Percentiles rank a stretch among this genome's conserved stretches.
These are phyloP conservation scores for Gloeostereum incarnatum DNA, from an alignment of 768 basidiomycete genomes.

Conservation along the genomic window DNA sequence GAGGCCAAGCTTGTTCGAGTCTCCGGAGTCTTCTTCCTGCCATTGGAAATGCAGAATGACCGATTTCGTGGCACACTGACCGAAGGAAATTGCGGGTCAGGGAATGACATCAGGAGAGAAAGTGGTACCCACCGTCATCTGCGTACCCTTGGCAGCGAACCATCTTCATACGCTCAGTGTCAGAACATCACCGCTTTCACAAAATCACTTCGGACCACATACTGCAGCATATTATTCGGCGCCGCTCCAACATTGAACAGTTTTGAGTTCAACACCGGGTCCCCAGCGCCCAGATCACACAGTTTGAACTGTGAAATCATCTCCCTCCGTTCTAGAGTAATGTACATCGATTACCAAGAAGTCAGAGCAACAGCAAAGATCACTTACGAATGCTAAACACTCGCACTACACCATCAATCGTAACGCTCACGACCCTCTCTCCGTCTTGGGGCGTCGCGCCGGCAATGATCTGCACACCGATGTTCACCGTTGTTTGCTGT, in stretches of 20 bases:
- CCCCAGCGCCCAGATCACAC: constrained; percentile 60
- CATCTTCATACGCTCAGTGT: constrained; percentile 40
- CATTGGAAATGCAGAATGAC: constrained; percentile 81
- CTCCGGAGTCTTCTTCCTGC: constrained; percentile 57
- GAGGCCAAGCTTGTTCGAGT: constrained; percentile 8
- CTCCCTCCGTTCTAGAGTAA: constrained; percentile 46
- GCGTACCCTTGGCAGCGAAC: constrained; percentile 85
- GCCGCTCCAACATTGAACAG: constrained; percentile 72
- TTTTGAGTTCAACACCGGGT: constrained; percentile 58
- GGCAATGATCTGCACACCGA: constrained; percentile 79
- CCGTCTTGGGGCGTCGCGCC: constrained; percentile 42
- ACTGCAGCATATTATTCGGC: constrained; percentile 85
- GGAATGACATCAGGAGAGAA: not conserved
- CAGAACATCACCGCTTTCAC: not conserved
- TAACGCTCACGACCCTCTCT: constrained; percentile 83
- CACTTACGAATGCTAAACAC: constrained; percentile 84
- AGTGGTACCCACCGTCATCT: constrained; percentile 68
- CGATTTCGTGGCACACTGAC: constrained; percentile 81
- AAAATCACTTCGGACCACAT: constrained; percentile 13
- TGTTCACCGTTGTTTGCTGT: constrained; percentile 87
- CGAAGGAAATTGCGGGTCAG: not conserved
- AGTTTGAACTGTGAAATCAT: constrained; percentile 93
- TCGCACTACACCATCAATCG: constrained; percentile 85
- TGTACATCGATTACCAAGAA: constrained; percentile 2
- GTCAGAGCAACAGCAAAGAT: constrained; percentile 1